These are phyloP conservation scores for Alternaria dauci DNA, from an alignment of 2,329 filamentous ascomycete species.

Conservation along the genomic window DNA sequence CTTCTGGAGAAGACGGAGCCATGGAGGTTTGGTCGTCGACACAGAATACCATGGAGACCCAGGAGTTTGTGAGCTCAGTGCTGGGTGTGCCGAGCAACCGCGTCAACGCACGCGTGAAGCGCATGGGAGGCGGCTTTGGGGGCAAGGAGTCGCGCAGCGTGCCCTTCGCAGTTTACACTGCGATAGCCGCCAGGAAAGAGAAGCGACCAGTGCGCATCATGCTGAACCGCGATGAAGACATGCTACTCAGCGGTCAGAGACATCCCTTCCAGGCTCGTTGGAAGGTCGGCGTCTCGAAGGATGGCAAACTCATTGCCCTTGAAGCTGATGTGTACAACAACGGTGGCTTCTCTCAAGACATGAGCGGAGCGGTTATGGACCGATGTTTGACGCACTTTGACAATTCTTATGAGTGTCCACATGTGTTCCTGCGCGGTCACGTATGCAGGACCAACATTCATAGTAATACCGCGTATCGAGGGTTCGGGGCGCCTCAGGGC, in stretches of 20 bases:
- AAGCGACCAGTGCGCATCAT: conserved; percentile 86
- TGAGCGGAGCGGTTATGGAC: conserved; percentile 81
- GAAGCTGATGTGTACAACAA: conserved; percentile 93
- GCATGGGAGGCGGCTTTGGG: conserved; percentile 90
- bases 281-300: conserved; percentile 91
- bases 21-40: conserved; percentile 77
- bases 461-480: conserved; percentile 94
- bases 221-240: conserved; percentile 95
- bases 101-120: conserved; percentile 86
- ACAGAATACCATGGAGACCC: conserved; percentile 52
- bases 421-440: conserved; percentile 82
- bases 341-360: conserved; percentile 76
- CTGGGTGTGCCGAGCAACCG: conserved; percentile 86
- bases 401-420: conserved; percentile 86
- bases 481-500: conserved; percentile 93
- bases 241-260: conserved; percentile 85
- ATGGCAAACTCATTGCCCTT: conserved; percentile 89
- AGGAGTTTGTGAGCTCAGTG: conserved; percentile 78
- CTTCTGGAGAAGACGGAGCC: conserved; percentile 88
- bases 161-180: conserved; percentile 81
- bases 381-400: conserved; percentile 86
- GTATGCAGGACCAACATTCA: conserved; percentile 94
- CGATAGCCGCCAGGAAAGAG: conserved; percentile 84
- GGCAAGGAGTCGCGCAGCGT: conserved; percentile 91
- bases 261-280: conserved; percentile 89